Base-by-base conservation (phyloP, 352 stramenopile species). In the Pythium grandisporangium region DNA sequence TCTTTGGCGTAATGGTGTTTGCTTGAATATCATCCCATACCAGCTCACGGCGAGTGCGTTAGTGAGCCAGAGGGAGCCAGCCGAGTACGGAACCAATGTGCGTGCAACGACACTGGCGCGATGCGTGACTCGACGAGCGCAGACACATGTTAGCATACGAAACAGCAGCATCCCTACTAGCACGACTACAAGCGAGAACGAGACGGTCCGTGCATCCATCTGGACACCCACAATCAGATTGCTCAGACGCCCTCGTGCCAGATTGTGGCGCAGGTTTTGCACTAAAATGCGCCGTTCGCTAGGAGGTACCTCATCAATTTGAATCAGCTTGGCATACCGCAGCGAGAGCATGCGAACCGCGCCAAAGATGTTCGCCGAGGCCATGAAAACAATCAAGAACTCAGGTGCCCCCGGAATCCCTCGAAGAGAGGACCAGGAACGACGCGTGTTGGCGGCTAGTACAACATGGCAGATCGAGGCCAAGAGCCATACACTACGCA, bases 401-500 rank as follows among this genome's bases (percentile, higher is more conserved):
- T 63, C 58, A 16, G 48, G 42, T 4, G 60, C 32, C 0, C 48
- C 45, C 10, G 37, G 30, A 20, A 67, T 43, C 6, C 53, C 58
- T 14, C 42, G 27, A 1, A 27, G 30, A 2, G 49, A 33, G 4
- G 50, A 51, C 49, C 49, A 60, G 5, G 23, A 33, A 6, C 30
- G 34, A 2, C 40, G 30, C 1, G 38, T 57, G 8, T 23, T 19
- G 3, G 59, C 8, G 26, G 22, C 27, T 4, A 57, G 37, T 5
- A 50, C 12, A 0, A 17, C 30, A 16, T 69, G 59, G 12, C 54
- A 46, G 2, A 40, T 12, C 2, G 48, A 13, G 5, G 44, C 42
- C 5, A 65, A 32, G 5, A 63, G 21, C 55, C 56, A 70, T 7
- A 66, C 39, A 6, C 37, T 58, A 2, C 61, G 61, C 53, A 70